Conservation (phyloP, 2,329 filamentous ascomycete species). For the Monilinia aucupariae region DNA sequence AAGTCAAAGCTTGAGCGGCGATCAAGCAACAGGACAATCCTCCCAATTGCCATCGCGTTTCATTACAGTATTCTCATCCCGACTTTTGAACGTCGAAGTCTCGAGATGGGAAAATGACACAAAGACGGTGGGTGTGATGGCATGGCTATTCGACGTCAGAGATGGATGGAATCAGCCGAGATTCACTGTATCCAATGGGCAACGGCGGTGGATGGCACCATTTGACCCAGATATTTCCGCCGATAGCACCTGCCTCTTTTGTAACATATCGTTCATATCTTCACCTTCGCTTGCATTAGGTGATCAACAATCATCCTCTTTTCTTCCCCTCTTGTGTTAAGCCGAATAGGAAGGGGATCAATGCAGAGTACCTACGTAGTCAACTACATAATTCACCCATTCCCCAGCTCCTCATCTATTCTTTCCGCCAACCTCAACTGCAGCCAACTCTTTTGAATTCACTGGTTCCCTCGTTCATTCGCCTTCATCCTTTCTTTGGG, state of each 20-base stretch:
- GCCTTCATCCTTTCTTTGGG: neutral
- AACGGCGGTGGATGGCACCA: neutral
- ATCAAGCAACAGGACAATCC: neutral
- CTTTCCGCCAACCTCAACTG: neutral
- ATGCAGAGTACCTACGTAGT: neutral
- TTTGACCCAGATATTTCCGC: neutral
- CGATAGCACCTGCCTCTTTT: conserved; percentile 12
- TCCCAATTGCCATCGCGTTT: neutral
- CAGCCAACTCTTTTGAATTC: neutral
- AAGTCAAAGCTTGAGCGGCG: neutral
- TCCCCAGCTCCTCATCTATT: neutral
- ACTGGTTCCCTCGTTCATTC: neutral
- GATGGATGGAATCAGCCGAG: neutral
- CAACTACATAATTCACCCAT: neutral
- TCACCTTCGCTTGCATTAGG: conserved; percentile 9
- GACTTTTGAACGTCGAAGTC: no score
- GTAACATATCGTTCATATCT: neutral
- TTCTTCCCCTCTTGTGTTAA: neutral
- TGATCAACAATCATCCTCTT: neutral
- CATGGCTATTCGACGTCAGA: neutral
- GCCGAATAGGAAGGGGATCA: neutral
- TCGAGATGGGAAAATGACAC: neutral
- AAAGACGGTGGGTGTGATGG: neutral
- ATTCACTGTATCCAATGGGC: neutral
- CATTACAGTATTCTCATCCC: neutral